Base-by-base conservation (phyloP, 1,284 basidiomycete species). In the Veloboletus limbatus region DNA sequence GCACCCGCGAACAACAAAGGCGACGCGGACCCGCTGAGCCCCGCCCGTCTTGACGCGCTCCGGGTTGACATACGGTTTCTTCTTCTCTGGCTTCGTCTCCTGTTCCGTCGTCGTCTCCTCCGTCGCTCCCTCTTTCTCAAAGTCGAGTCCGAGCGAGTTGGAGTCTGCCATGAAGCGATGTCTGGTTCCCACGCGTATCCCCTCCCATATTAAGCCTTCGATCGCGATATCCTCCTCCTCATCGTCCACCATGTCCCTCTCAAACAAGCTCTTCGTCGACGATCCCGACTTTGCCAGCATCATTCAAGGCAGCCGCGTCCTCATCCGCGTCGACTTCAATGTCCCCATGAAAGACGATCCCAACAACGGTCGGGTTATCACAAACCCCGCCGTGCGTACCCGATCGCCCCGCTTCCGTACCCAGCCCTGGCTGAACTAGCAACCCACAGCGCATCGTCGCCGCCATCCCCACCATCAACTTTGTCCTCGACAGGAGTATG, bases 311-410 rank as follows among this genome's bases (percentile, higher is more conserved):
- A 94, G 92, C 72, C 89, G 90, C 57, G 94, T 98, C 64, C 86
- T 97, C 61, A 92, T 97, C 68, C 88, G 93, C 56, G 92, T 98
- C 60, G 97, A 99, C 80, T 99, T 99, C 77, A 99, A 99, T 73
- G 96, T 99, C 57, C 96, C 96, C 55, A 83, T 92, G 73, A 59
- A 62, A 7, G 61, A 59, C 47, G 45, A 49, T 24, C 45, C 56
- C 1, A 18, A 41, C 18, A 78, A 86, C 63, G 85, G 86, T 54
- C 85, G 85, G 47, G 85, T 86, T 69, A 96, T 99, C 77, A 97
- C 96, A 45, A 99, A 98, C 77, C 89, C 93, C 57, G 92, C 93
- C 50, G 92, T 95, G 65, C 55, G 90, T 75, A 37, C 38, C 47
- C 55, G 53, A 61, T 42, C 45, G 17, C 17, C 20, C 26, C n/a